Evolutionary conservation across 176 grass and related monocot species (phyloP).

Genomic region (Carex pumila): DNA sequence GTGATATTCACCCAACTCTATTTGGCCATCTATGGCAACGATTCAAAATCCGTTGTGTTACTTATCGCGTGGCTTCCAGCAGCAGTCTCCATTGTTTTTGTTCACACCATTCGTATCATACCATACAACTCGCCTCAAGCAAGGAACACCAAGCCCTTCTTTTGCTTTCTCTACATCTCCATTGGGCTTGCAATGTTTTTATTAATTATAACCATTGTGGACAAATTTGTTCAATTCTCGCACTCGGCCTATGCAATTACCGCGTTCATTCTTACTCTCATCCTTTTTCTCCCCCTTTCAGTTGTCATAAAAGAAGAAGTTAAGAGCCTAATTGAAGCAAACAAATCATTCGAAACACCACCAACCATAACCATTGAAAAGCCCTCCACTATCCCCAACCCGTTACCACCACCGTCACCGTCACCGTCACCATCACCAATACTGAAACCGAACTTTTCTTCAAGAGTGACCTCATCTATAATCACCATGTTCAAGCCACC

Average conservation of each 20-base stretch:
- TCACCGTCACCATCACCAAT: background rate
- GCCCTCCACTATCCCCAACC: background rate
- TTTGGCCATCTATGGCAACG: conserved; percentile 42
- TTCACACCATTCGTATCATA: conserved; percentile 61
- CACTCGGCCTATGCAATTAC: conserved; percentile 20
- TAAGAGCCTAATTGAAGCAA: conserved; percentile 33
- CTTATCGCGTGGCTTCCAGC: conserved; percentile 72
- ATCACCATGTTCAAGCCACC: conserved; percentile 40
- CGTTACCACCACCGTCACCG: background rate
- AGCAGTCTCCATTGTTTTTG: conserved; percentile 54
- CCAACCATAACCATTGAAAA: conserved; percentile 33
- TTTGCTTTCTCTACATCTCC: conserved; percentile 77
- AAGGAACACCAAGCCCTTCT: conserved; percentile 45
- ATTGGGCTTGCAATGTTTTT: conserved; percentile 59
- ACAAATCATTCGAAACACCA: conserved; percentile 14
- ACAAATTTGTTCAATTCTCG: conserved; percentile 28
- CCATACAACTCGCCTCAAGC: conserved; percentile 20
- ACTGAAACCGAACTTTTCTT: background rate
- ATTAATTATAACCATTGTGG: conserved; percentile 47
- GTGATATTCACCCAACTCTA: conserved; percentile 76
- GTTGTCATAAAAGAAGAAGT: conserved; percentile 68
- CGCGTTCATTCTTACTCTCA: conserved; percentile 31
- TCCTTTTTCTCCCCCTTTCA: conserved; percentile 54
- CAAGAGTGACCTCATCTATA: background rate
- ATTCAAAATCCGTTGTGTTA: conserved; percentile 51